Evolutionary conservation across 106 monocot species (phyloP), one percentile per base, ranked within the genome.

Genomic region (Hemerocallis citrina): DNA sequence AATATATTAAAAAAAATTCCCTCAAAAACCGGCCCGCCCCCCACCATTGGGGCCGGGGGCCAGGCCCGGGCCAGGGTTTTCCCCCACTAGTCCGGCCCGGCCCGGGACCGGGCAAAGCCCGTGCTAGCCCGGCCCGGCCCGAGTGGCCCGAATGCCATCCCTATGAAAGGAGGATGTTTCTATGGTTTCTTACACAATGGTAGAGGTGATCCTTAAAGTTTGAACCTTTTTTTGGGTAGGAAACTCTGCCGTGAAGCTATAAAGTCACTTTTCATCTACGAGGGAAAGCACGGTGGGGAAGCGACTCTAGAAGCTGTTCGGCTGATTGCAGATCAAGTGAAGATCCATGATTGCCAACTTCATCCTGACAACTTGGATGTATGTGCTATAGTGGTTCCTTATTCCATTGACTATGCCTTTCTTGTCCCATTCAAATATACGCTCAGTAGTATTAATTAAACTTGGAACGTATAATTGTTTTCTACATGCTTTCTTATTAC

Each of bases 261-360:
- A 34, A 85, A 45, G 34, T 82, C 85, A 11, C 36, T 91, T 50
- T 98, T 98, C 69, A 40, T 55, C 35, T 82, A 92, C 63, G 92
- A 98, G 75, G 92, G 88, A 34, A 98, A 98, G 61, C 92, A 98
- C 78, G 79, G 81, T 37, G 98, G 92, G 72, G 77, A 92, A 75
- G 92, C 78, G 51, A 98, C 92, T 68, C 34, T 92, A 17, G 79
- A 84, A 71, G 98, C 88, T 75, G 98, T 98, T 68, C 77, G 68
- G 48, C 68, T 88, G 70, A 92, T 98, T 61, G 69, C 98, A 55
- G 67, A 68, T 62, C 79, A 48, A 67, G 98, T 92, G 49, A 98
- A 88, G 63, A 39, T 39, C 23, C 49, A 82, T 74, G 68, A 92
- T 72, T 88, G 84, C 69, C 85, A 80, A 8, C 84, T 98, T 66